These are phyloP conservation scores for Rhodamnia rubescens DNA, from an alignment of 345 rosid genomes.

Conservation along the genomic window DNA sequence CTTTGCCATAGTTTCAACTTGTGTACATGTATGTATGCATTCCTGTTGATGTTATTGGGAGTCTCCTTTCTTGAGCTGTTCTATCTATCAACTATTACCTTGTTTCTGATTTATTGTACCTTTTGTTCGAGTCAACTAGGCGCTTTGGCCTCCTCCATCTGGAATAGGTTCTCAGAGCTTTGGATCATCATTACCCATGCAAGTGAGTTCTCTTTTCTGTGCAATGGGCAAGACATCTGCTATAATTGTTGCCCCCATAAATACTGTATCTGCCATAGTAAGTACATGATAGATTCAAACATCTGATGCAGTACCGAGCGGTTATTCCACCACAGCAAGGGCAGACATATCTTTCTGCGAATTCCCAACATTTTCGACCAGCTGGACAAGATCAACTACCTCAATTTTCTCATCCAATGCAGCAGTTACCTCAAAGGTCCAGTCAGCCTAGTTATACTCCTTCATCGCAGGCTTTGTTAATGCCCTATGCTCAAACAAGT, in stretches of 20 bases:
- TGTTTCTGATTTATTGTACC: not conserved
- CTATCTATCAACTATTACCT: not conserved
- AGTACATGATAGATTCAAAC: not conserved
- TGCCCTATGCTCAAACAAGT: constrained; percentile 46
- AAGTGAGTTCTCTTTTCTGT: not conserved
- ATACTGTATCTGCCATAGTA: not conserved
- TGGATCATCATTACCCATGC: constrained; percentile 8
- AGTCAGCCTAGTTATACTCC: constrained; percentile 55
- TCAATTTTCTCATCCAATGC: constrained; percentile 66
- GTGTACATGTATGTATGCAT: not conserved
- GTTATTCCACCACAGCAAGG: constrained; percentile 53
- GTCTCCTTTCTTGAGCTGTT: not conserved
- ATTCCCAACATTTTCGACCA: constrained; percentile 69
- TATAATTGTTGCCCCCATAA: not conserved
- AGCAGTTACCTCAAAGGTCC: constrained; percentile 60
- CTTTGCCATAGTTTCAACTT: not conserved
- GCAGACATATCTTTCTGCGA: constrained; percentile 44
- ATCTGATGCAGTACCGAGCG: constrained; percentile 52
- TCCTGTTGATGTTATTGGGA: not conserved
- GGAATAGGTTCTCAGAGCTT: constrained; percentile 25
- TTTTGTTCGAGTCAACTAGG: constrained; percentile 6
- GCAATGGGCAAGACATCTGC: not conserved
- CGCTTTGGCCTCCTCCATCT: constrained; percentile 22
- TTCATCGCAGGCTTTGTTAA: constrained; percentile 41
- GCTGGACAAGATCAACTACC: constrained; percentile 55